Evolutionary conservation across 345 rosid genomes (phyloP), one percentile per base, ranked within the genome.

Genomic region (Salix dunnii): DNA sequence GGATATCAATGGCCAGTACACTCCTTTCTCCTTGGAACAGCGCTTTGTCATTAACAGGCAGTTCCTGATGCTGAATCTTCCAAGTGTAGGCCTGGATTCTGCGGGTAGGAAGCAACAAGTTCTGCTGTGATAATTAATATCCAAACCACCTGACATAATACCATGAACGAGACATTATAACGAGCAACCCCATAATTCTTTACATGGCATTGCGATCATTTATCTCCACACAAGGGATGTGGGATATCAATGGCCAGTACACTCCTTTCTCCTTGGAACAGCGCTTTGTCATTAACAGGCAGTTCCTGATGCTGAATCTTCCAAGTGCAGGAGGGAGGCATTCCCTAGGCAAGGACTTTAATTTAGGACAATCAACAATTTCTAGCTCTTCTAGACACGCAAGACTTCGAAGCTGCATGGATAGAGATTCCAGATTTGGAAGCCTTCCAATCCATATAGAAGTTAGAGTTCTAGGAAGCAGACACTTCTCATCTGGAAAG

Each of bases 211-310:
- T 1, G 10, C 12, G 25, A 18, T 43, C 42, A 63, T 67, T 74
- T 23, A 81, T 69, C 51, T 81, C 75, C 27, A 77, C 27, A 58
- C 53, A 70, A 0, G 84, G 84, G 33, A 81, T 77, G 55, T 70
- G 72, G 14, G 79, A 69, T 67, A 76, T 67, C 70, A 73, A 6
- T n/a, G 40, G 77, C 83, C 80, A 61, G 30, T 72, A 76, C 27
- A 25, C 36, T 65, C 82, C 79, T 61, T 71, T 82, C 58, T 3
- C 71, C 68, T 64, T 71, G 23, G 27, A 40, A 70, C 79, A 75
- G 21, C 9, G 74, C 53, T 40, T 43, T 17, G 30, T 49, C 42
- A 78, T 76, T 30, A 71, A 77, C 2, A 51, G 79, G 28, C 82
- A 78, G 12, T 72, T 43, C 62, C 48, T 28, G 71, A 82, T 72